A percentile compares a stretch with the other conserved stretches of the same genome.
These are phyloP conservation scores for Calocera cornea DNA, from an alignment of 768 basidiomycete species.

Conservation along the genomic window DNA sequence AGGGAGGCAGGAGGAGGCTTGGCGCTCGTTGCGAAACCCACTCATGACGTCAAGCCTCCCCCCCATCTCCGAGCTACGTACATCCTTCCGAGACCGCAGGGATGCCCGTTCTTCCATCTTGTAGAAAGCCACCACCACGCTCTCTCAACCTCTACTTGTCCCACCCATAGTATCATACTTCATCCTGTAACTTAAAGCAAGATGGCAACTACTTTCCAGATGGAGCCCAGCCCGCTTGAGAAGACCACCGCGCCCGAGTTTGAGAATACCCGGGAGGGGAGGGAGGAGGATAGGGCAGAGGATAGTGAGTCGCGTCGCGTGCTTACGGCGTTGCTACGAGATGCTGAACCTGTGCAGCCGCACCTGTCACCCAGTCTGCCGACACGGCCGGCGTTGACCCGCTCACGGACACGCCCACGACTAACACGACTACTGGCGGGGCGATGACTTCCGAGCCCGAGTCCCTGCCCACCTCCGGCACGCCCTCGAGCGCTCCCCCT, in stretches of 20 bases:
- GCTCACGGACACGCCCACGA: not conserved
- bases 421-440: not conserved
- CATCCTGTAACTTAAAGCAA: not conserved
- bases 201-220: not conserved
- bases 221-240: not conserved
- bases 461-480: not conserved
- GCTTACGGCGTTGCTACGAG: not conserved
- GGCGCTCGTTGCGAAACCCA: not conserved
- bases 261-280: slow-evolving; percentile 1
- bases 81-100: not conserved
- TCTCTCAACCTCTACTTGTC: too few species aligned
- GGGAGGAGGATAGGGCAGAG: slow-evolving; percentile 7
- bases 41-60: not conserved
- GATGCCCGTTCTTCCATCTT: not conserved
- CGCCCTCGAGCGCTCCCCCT: too few species aligned
- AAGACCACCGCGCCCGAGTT: not conserved
- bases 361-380: not conserved
- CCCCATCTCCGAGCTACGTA: not conserved
- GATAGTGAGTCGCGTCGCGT: not conserved
- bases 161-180: too few species aligned
- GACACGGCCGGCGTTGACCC: not conserved
- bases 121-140: not conserved
- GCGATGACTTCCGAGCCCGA: not conserved
- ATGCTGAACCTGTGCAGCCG: not conserved
- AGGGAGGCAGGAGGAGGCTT: not conserved